Percentiles rank a stretch among this genome's conserved stretches.
phyloP scores from a whole-genome alignment of 345 rosid genomes.

The Nephelium lappaceum region DNA sequence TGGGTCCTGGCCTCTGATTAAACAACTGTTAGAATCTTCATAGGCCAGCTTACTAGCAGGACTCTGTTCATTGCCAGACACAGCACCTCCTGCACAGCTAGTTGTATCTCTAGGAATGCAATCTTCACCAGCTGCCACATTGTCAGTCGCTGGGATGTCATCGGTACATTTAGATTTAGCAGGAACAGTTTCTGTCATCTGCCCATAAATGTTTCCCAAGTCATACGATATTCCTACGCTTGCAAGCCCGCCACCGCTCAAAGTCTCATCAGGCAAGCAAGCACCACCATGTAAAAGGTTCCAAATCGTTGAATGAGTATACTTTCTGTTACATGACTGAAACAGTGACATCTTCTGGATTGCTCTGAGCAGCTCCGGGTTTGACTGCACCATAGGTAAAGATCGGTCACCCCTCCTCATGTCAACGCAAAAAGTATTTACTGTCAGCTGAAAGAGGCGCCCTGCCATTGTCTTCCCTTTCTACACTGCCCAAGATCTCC shows the following conservation, averaged over 20 bases:
- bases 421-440: constrained; percentile 34
- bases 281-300: constrained; percentile 29
- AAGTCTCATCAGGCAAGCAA: constrained; percentile 20
- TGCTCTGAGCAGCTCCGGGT: constrained; percentile 38
- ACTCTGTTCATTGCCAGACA: constrained; percentile 30
- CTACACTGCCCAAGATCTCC: constrained; percentile 31
- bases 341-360: constrained; percentile 41
- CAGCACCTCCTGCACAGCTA: constrained; percentile 17
- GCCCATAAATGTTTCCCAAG: constrained; percentile 38
- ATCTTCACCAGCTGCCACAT: constrained; percentile 25
- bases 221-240: constrained; percentile 34
- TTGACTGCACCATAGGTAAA: constrained; percentile 31
- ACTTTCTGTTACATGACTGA: constrained; percentile 21
- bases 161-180: constrained; percentile 21
- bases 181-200: constrained; percentile 57
- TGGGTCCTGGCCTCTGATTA: constrained; percentile 32
- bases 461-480: constrained; percentile 24
- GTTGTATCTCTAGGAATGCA: constrained; percentile 21
- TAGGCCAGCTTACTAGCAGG: constrained; percentile 25
- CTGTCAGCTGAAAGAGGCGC: constrained; percentile 33
- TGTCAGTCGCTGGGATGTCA: constrained; percentile 27
- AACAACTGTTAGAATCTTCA: constrained; percentile 24
- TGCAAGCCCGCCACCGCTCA: constrained; percentile 31
- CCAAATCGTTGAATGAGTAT: constrained; percentile 24
- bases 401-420: constrained; percentile 18